Evolutionary conservation across 371 early-diverging fungal species (phyloP).

Genomic region (Smittium mucronatum): DNA sequence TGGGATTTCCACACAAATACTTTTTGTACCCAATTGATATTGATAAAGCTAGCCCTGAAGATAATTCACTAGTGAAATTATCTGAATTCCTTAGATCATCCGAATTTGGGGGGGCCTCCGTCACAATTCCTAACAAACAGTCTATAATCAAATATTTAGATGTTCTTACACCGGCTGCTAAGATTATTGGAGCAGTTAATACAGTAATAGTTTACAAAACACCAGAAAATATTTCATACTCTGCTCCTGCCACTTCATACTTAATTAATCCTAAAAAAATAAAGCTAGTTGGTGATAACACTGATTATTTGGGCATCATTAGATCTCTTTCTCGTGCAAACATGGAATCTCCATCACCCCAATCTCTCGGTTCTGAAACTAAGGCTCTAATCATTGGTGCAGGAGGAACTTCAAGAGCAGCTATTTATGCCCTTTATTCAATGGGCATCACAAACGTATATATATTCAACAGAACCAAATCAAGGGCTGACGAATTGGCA

Average conservation of each 20-base stretch:
- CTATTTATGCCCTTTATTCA: slow-evolving; percentile 67
- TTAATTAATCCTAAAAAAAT: slow-evolving; percentile 24
- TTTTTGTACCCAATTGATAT: slow-evolving; percentile 32
- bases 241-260: background rate
- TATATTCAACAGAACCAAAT: slow-evolving; percentile 76
- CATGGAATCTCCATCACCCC: slow-evolving; percentile 10
- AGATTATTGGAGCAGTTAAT: slow-evolving; percentile 85
- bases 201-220: slow-evolving; percentile 42
- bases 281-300: slow-evolving; percentile 73
- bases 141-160: slow-evolving; percentile 60
- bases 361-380: slow-evolving; percentile 16
- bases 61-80: slow-evolving; percentile 41
- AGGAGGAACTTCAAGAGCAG: slow-evolving; percentile 92
- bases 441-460: slow-evolving; percentile 53
- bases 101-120: slow-evolving; percentile 84
- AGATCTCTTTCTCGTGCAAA: slow-evolving; percentile 43
- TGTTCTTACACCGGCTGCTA: slow-evolving; percentile 56
- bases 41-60: slow-evolving; percentile 27
- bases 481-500: slow-evolving; percentile 58
- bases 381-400: slow-evolving; percentile 84
- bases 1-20: slow-evolving; percentile 77
- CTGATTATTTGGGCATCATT: slow-evolving; percentile 85
- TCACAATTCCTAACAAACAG: slow-evolving; percentile 91
- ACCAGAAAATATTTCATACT: background rate
- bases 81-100: slow-evolving; percentile 39